These are phyloP conservation scores for Claviceps capensis DNA, from an alignment of 2,329 filamentous ascomycete genomes.

Conservation along the genomic window DNA sequence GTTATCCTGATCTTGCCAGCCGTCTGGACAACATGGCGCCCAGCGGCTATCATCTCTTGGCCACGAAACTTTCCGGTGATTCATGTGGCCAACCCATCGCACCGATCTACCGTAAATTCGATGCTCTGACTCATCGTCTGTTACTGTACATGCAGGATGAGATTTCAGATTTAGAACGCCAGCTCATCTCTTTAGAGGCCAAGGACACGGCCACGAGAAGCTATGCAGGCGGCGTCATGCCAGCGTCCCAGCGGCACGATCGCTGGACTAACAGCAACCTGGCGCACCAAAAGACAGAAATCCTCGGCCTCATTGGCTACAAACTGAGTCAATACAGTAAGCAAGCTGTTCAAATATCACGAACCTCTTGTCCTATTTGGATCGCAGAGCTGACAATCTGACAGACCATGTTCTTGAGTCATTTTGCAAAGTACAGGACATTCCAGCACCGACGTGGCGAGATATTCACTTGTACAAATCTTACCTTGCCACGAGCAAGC, in stretches of 20 bases:
- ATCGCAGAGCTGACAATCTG: slow-evolving; percentile 4
- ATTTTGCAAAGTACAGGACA: slow-evolving; percentile 37
- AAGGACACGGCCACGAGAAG: slow-evolving; percentile 35
- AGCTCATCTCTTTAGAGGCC: slow-evolving; percentile 55
- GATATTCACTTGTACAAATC: slow-evolving; percentile 34
- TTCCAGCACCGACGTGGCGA: slow-evolving; percentile 31
- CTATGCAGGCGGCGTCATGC: slow-evolving; percentile 30
- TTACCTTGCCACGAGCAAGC: slow-evolving; percentile 40
- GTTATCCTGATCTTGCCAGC: background rate
- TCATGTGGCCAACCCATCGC: slow-evolving; percentile 17
- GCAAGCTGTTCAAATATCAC: slow-evolving; percentile 9
- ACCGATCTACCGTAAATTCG: slow-evolving; percentile 74
- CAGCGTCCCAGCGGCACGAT: slow-evolving; percentile 47
- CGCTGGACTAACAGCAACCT: slow-evolving; percentile 39
- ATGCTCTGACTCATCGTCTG: slow-evolving; percentile 67
- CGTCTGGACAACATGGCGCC: slow-evolving; percentile 14
- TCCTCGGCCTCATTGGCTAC: slow-evolving; percentile 48
- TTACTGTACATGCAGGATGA: slow-evolving; percentile 78
- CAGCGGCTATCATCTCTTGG: slow-evolving; percentile 50
- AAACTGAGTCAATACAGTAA: slow-evolving; percentile 57
- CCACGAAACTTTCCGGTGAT: slow-evolving; percentile 32
- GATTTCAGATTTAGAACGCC: slow-evolving; percentile 65
- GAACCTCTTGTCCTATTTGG: background rate
- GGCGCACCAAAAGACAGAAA: slow-evolving; percentile 44
- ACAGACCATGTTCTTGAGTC: slow-evolving; percentile 45